Base-by-base conservation (phyloP, 768 basidiomycete species). In the Lactarius quietus region DNA sequence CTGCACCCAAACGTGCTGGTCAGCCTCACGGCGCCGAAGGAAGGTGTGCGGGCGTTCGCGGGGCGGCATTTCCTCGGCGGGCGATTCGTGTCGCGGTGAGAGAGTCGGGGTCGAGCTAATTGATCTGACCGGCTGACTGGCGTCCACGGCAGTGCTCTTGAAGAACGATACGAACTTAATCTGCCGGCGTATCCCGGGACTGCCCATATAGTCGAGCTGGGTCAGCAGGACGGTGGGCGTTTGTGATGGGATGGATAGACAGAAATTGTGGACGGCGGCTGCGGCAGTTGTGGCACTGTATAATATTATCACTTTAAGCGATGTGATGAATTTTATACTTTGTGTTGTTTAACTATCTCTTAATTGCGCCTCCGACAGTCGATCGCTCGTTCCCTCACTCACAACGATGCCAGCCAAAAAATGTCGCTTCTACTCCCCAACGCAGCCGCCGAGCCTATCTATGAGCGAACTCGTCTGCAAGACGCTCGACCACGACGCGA, bases 61-160 rank as follows among this genome's bases (percentile, higher is more conserved):
- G 94, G 95, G 14, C 80, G 84, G 39, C 97, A 99, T 79, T 97
- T 93, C 73, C 82, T 98, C 1, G 97, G 96, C 2, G 97, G 97
- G 1, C 80, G 97, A 66, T 99, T 99, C 73, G 48, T 51, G 26
- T 26, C 48, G 48, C 23, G 48, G 48, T 51, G 41, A 20, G 7
- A 18, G 23, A 23, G 23, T 28, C 23, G n/a, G 12, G 23, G 6
- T 10, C 28, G 28, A 53, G 17, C 28, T 53, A 53, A 29, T 9
- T 41, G 17, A 43, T 51, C 29, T 56, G 41, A 33, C 41, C 33
- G 3, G 33, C 33, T 33, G 59, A 68, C 20, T 70, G 12, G 51
- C 26, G 3, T 51, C 15, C 45, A 17, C 7, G 41, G 23, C 71
- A 97, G 95, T 71, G 70, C 79, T 20, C 69, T 97, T 70, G 89